Base-by-base conservation (phyloP, 2,329 filamentous ascomycete species). In the Penicillium janthinellum region DNA sequence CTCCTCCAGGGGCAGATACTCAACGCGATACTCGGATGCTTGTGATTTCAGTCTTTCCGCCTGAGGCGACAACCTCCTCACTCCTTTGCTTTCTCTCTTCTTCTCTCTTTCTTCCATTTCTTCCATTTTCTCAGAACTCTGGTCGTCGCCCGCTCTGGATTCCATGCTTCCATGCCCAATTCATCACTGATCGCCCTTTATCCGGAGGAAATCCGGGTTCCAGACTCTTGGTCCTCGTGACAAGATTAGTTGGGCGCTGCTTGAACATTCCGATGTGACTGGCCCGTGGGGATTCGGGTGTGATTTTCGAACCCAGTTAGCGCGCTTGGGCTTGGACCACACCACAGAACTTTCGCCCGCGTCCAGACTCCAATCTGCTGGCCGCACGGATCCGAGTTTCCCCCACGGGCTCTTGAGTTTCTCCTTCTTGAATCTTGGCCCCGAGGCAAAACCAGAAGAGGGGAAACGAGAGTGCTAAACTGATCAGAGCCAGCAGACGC, bases 271-370 rank as follows among this genome's bases (percentile, higher is more conserved):
- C 25, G 22, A 14, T 47, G 25, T 47, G 42, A 47, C 15, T 31
- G n/a, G 44, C 22, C 7, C 44, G 44, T 22, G 44, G 35, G 31
- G 20, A 10, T 44, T 56, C 60, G 53, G 52, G 22, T 25, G 14
- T 53, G 17, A 14, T 53, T 15, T 14, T 58, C 51, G 22, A 54
- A 57, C 17, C 20, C 34, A 53, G 54, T 50, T 63, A 63, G 57
- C 34, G 54, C 54, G 39, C 12, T n/a, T n/a, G 25, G 37, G 15
- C 37, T 48, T 22, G 20, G 47, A 22, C 25, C 56, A 35, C 22
- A 34, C 47, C 10, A 41, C 28, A 14, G 12, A 10, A 51, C 25
- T 38, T 22, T 22, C n/a, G 54, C 44, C 47, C 47, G 47, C 54
- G 54, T 3, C 5, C 22, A 22, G 22, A 22, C 22, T 22, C 54